phyloP scores from a whole-genome alignment of 345 rosid species.

The Nephelium lappaceum region DNA sequence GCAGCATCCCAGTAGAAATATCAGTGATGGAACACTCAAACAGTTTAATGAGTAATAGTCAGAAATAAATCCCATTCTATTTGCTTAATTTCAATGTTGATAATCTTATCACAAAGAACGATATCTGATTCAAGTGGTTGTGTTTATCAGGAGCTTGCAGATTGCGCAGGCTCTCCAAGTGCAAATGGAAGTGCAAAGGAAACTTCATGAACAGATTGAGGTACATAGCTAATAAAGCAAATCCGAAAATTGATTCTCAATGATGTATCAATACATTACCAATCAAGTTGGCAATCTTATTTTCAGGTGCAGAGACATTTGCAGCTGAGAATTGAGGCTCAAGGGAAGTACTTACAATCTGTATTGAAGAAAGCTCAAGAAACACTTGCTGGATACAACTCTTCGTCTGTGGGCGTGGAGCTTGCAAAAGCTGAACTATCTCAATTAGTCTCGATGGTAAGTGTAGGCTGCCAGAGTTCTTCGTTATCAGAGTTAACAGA shows the following conservation, averaged over 20 bases:
- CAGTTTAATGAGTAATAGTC: slow-evolving; percentile 65
- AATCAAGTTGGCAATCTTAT: slow-evolving; percentile 13
- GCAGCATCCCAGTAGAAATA: slow-evolving; percentile 24
- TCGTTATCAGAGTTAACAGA: slow-evolving; percentile 71
- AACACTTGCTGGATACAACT: slow-evolving; percentile 72
- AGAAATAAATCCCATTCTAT: slow-evolving; percentile 3
- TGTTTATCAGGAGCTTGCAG: slow-evolving; percentile 58
- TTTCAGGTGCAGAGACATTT: slow-evolving; percentile 90
- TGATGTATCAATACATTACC: slow-evolving; percentile 10
- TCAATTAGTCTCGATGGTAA: slow-evolving; percentile 68
- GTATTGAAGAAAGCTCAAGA: slow-evolving; percentile 89
- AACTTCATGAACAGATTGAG: slow-evolving; percentile 95
- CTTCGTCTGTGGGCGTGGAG: slow-evolving; percentile 61
- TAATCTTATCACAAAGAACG: slow-evolving; percentile 5
- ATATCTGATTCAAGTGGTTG: slow-evolving; percentile 24
- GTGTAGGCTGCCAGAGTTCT: slow-evolving; percentile 50
- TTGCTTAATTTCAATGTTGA: slow-evolving; percentile 15
- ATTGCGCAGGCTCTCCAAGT: slow-evolving; percentile 80
- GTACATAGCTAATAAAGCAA: slow-evolving; percentile 38
- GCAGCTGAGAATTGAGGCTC: slow-evolving; percentile 96
- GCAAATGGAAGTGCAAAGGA: slow-evolving; percentile 94
- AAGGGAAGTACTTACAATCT: slow-evolving; percentile 88
- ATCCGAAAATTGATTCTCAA: neutral
- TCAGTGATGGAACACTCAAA: slow-evolving; percentile 38
- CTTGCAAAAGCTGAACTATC: slow-evolving; percentile 76